Base-by-base conservation (phyloP, 495 filamentous ascomycete genomes). In the Rostrohypoxylon terebratum region DNA sequence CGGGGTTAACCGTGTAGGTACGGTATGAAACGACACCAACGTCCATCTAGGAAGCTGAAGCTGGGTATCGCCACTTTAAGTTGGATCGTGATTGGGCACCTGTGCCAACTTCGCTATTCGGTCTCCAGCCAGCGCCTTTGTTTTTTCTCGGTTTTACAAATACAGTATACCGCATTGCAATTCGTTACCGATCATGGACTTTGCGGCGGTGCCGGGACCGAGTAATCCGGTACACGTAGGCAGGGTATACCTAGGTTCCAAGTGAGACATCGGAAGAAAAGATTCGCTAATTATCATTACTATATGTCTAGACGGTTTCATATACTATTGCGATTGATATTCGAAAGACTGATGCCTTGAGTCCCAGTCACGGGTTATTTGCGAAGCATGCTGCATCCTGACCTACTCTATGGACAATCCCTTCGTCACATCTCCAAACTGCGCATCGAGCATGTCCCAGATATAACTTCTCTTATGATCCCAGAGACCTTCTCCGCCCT, bases 401-500 rank as follows among this genome's bases (percentile, higher is more conserved):
- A 28, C 6, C 9, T 28, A 66, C 25, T 66, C 63, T 13, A 66
- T 23, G 7, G 4, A 5, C 16, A 66, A 16, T 8, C 51, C 63
- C 23, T 48, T 66, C 7, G 36, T 14, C 2, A 66, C n/a, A 8
- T 14, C 25, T 0, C 63, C 63, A 7, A n/a, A 66, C 18, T 50
- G 42, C 13, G 63, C 53, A 9, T 38, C 14, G 10, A 66, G 16
- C n/a, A 59, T 58, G 18, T 66, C 63, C 7, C 48, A 9, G 10
- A 66, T 11, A 20, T 66, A 66, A 28, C 36, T 66, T 10, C 63
- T 25, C 42, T 51, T 48, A 10, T 66, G 44, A 59, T 66, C 31
- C 63, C 63, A 66, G 4, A 16, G 8, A 3, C 63, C 63, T 18
- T 14, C 28, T 18, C 72, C 76, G n/a, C 67, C 68, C 34, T 38